phyloP scores from a whole-genome alignment of 257 asterid genomes.

The Solanum pennellii region DNA sequence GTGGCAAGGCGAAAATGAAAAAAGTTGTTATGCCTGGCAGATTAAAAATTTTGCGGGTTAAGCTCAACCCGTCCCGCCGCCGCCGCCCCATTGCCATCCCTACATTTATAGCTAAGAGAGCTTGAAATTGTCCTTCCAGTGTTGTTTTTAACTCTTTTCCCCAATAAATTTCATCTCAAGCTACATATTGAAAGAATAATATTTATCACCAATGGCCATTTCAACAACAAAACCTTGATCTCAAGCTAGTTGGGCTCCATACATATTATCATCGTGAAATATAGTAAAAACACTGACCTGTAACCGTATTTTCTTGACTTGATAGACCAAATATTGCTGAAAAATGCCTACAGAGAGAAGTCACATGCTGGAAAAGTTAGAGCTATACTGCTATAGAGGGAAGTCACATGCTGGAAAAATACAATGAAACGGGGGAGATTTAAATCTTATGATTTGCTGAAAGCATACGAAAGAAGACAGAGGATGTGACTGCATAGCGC shows the following conservation, averaged over 20 bases:
- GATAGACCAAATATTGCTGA: slow-evolving; percentile 89
- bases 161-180: background rate
- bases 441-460: background rate
- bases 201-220: background rate
- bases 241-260: background rate
- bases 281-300: slow-evolving; percentile 47
- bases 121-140: background rate
- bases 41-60: no score
- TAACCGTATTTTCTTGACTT: slow-evolving; percentile 81
- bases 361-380: background rate
- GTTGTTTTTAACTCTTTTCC: background rate
- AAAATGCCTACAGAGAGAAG: slow-evolving; percentile 48
- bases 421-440: background rate
- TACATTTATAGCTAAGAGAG: background rate
- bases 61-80: no score
- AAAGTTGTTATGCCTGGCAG: no score
- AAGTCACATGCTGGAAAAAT: background rate
- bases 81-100: no score
- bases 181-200: background rate
- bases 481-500: background rate
- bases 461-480: background rate
- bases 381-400: background rate
- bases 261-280: background rate
- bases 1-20: no score
- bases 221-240: background rate